phyloP scores from a whole-genome alignment of 805 yeast genomes.

The Candida hungchunana region DNA sequence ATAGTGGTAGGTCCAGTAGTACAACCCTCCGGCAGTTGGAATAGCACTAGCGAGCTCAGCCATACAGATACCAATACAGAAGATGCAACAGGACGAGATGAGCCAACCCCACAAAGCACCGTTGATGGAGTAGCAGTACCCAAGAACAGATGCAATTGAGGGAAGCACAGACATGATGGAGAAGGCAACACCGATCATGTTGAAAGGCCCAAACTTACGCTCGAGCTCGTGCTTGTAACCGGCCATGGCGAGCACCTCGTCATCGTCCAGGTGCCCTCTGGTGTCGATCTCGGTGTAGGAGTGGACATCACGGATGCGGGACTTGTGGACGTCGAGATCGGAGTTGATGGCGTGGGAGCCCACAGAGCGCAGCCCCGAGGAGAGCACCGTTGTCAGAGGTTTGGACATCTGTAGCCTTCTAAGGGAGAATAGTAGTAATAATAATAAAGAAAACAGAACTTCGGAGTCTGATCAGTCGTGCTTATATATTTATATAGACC shows the following conservation, averaged over 20 bases:
- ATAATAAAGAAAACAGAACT: not conserved
- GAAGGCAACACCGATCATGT: slow-evolving; percentile 69
- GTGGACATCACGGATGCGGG: slow-evolving; percentile 20
- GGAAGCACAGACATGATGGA: slow-evolving; percentile 61
- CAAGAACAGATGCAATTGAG: slow-evolving; percentile 52
- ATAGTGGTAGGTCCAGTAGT: slow-evolving; percentile 63
- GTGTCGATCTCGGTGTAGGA: slow-evolving; percentile 23
- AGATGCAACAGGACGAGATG: slow-evolving; percentile 50
- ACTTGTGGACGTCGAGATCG: slow-evolving; percentile 16
- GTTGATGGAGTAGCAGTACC: slow-evolving; percentile 39
- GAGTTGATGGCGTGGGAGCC: slow-evolving; percentile 19
- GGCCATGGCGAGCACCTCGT: slow-evolving; percentile 38
- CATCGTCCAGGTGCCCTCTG: slow-evolving; percentile 20
- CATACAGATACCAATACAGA: slow-evolving; percentile 57
- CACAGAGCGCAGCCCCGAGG: slow-evolving; percentile 17
- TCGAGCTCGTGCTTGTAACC: slow-evolving; percentile 71
- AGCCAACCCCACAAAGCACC: slow-evolving; percentile 72
- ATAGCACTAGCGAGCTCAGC: slow-evolving; percentile 63
- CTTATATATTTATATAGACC: too few species aligned
- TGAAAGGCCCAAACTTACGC: slow-evolving; percentile 48
- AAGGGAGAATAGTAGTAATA: not conserved
- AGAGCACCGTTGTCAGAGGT: slow-evolving; percentile 8
- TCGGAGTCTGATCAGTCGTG: not conserved
- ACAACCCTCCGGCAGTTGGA: slow-evolving; percentile 75
- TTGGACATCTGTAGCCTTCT: not conserved